These are phyloP conservation scores for Microthlaspi erraticum DNA, from an alignment of 345 rosid genomes.

Conservation along the genomic window DNA sequence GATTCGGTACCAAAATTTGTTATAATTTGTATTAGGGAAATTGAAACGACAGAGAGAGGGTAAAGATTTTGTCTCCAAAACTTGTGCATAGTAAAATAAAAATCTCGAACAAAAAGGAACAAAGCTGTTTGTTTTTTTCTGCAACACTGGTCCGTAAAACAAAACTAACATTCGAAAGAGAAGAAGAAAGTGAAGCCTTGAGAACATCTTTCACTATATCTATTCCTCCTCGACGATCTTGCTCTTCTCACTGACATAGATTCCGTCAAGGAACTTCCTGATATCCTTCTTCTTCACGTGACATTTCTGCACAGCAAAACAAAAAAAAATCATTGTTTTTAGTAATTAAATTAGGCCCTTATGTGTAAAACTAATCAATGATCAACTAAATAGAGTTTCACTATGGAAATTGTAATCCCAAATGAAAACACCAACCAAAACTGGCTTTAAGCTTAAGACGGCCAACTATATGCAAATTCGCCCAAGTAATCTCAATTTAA, in stretches of 20 bases:
- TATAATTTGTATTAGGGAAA: too few relatives aligned
- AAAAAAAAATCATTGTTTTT: too few relatives aligned
- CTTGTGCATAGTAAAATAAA: constrained; percentile 3
- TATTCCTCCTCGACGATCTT: constrained; percentile 48
- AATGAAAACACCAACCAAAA: neutral
- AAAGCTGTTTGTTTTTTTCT: constrained; percentile 18
- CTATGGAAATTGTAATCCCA: neutral
- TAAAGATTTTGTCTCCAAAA: constrained; percentile 15
- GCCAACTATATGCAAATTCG: neutral
- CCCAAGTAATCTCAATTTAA: too few relatives aligned
- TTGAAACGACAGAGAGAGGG: neutral
- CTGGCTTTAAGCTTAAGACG: neutral
- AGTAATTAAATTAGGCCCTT: too few relatives aligned
- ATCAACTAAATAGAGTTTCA: neutral
- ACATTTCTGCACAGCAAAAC: constrained; percentile 74
- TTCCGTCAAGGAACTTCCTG: constrained; percentile 71
- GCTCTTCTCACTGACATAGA: constrained; percentile 68
- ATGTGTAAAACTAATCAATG: too few relatives aligned
- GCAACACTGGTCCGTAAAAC: constrained; percentile 26
- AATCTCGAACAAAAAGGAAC: constrained; percentile 20
- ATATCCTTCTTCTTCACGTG: constrained; percentile 72
- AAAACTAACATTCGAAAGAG: constrained; percentile 29
- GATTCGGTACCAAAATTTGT: too few relatives aligned
- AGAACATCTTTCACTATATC: neutral
- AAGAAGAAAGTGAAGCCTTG: neutral